Evolutionary conservation across 164 flowering plant genomes (phyloP).

Genomic region (Litsea cubeba): DNA sequence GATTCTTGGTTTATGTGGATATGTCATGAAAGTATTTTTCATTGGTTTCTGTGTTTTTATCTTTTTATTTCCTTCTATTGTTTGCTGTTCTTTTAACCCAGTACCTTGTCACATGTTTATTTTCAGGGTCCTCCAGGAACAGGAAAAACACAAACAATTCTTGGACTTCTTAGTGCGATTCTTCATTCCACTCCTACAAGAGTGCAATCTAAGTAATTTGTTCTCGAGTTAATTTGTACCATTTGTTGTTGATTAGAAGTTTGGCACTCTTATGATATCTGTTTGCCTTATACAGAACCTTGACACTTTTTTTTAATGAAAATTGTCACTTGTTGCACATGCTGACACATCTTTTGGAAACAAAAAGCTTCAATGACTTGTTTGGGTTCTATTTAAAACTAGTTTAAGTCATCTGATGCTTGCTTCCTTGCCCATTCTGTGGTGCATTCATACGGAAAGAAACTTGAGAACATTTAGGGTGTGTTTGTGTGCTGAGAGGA

Average conservation of each 20-base stretch:
- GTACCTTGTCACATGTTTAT: slow-evolving; percentile 7
- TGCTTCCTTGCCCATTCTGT: too few species aligned
- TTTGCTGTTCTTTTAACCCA: neutral
- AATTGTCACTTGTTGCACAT: too few species aligned
- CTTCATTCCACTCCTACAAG: slow-evolving; percentile 88
- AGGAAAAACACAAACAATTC: slow-evolving; percentile 97
- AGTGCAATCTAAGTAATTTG: slow-evolving; percentile 56
- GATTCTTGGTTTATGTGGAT: neutral
- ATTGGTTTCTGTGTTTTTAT: neutral
- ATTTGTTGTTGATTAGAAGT: neutral
- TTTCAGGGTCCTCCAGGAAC: slow-evolving; percentile 99
- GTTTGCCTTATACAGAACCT: neutral
- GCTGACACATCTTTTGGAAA: too few species aligned
- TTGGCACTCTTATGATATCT: neutral
- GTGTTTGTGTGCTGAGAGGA: too few species aligned
- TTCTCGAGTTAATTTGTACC: neutral
- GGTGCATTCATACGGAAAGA: too few species aligned
- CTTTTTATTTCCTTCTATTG: neutral
- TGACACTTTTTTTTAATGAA: too few species aligned
- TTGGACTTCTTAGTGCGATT: slow-evolving; percentile 91
- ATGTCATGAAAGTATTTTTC: neutral
- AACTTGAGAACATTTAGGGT: too few species aligned
- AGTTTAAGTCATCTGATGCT: too few species aligned
- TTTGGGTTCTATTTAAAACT: too few species aligned
- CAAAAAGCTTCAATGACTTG: too few species aligned